These are phyloP conservation scores for Pythium brassicae DNA, from an alignment of 352 stramenopile species.

Conservation along the genomic window DNA sequence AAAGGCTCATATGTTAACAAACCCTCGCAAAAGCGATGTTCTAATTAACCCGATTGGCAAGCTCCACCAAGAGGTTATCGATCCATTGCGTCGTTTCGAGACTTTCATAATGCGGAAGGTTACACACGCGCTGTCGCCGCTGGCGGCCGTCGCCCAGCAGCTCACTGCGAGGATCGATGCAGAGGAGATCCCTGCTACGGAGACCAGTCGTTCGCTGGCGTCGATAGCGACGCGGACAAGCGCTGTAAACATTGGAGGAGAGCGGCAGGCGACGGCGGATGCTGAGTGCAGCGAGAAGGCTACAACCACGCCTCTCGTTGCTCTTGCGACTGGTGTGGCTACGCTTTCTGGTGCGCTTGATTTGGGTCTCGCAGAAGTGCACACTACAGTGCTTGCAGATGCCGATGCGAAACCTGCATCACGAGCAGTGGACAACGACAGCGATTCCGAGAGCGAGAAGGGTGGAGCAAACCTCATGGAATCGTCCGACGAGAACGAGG, in stretches of 20 bases:
- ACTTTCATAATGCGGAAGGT: background rate
- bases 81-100: no score
- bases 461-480: slow-evolving; percentile 2
- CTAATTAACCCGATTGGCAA: no score
- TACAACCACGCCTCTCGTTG: background rate
- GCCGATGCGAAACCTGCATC: background rate
- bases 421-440: background rate
- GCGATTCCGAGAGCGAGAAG: slow-evolving; percentile 6
- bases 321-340: background rate
- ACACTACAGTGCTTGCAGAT: background rate
- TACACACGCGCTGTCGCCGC: background rate
- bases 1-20: no score
- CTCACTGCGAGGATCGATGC: background rate
- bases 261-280: no score
- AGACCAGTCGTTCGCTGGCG: no score
- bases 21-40: no score
- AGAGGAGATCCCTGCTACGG: background rate
- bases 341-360: background rate
- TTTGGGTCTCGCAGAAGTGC: background rate
- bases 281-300: no score
- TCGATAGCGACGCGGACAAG: no score
- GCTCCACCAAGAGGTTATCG: no score
- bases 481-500: slow-evolving; percentile 3
- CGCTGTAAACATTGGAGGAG: no score
- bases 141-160: background rate